Evolutionary conservation across 306 rosid genomes (phyloP), one percentile per base, ranked within the genome.

Genomic region (Benincasa hispida): DNA sequence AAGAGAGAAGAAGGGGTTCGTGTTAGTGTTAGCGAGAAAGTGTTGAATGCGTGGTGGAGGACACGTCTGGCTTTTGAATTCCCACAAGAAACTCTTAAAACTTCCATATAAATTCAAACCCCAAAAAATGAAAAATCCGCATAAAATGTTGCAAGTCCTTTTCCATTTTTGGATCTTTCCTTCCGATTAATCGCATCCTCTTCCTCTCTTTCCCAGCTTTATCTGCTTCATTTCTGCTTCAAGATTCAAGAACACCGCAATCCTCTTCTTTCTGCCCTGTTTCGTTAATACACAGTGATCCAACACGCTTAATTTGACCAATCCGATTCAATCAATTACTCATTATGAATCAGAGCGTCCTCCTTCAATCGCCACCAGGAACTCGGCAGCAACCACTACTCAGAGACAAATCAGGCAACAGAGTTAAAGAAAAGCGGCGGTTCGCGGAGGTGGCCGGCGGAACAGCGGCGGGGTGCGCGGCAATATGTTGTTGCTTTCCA

Each of bases 401-500:
- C 13, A 18, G 25, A 22, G 57, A 54, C 3, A 72, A 30, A 8
- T 30, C 62, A 10, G 12, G 74, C 32, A 10, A 7, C 34, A 8
- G 32, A 3, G 39, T 4, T 32, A 77, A 72, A 0, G 77, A 42
- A 35, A 76, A 53, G 19, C 82, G 82, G 0, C 80, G 86, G 8
- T 79, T 80, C 2, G 87, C 92, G 0, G 97, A 91, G 76, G 45
- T 84, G 1, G 96, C 90, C 0, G 98, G 98, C 1, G 82, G 85
- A 0, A 50, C 87, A 5, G 86, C 97, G n/a, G 98, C 96, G 1
- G 94, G 85, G 41, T 91, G 98, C 75, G 81, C 97, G 15, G 96
- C 92, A 3, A 84, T 93, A 10, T 88, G 88, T 34, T 93, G 98
- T 57, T 93, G 98, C 77, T 88, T 82, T 58, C 98, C 97, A 2